Conservation (phyloP, 768 basidiomycete species). For the Leccinum fibrillosum region DNA sequence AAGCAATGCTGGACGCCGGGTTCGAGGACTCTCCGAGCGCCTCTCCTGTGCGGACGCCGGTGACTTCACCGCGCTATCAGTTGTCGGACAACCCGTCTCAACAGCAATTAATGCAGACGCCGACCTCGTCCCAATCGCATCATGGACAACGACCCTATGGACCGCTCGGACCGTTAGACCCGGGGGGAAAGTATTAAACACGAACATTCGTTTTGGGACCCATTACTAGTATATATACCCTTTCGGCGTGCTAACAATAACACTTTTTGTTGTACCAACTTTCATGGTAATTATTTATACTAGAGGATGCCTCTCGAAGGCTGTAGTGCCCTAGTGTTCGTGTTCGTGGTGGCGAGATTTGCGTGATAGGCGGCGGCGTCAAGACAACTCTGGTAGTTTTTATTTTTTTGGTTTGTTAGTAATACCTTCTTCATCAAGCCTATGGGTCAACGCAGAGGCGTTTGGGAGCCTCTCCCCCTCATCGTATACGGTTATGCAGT, state of each 20-base stretch:
- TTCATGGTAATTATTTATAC: neutral
- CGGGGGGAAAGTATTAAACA: slow-evolving; percentile 47
- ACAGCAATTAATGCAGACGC: slow-evolving; percentile 24
- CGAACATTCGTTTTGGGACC: slow-evolving; percentile 16
- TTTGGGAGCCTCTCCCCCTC: slow-evolving; percentile 63
- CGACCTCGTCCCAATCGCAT: slow-evolving; percentile 36
- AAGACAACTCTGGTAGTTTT: too few species aligned
- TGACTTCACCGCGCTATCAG: slow-evolving; percentile 53
- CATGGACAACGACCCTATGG: slow-evolving; percentile 43
- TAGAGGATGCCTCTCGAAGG: too few species aligned
- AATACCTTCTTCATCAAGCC: slow-evolving; percentile 16
- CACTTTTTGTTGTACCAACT: slow-evolving; percentile 14
- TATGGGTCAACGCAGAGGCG: slow-evolving; percentile 36
- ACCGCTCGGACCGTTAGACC: slow-evolving; percentile 59
- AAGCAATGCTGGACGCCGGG: slow-evolving; percentile 89
- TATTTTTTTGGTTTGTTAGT: too few species aligned
- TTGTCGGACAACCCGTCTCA: slow-evolving; percentile 51
- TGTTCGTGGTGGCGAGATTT: too few species aligned
- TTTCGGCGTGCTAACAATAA: neutral
- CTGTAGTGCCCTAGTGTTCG: too few species aligned
- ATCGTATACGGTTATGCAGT: slow-evolving; percentile 92
- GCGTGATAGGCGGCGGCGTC: too few species aligned
- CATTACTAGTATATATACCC: slow-evolving; percentile 5
- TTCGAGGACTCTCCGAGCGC: slow-evolving; percentile 67
- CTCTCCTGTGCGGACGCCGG: slow-evolving; percentile 39